Percentiles rank a stretch among this genome's conserved stretches.
Conservation (phyloP, 1,284 basidiomycete species). For the Ustilago curta region DNA sequence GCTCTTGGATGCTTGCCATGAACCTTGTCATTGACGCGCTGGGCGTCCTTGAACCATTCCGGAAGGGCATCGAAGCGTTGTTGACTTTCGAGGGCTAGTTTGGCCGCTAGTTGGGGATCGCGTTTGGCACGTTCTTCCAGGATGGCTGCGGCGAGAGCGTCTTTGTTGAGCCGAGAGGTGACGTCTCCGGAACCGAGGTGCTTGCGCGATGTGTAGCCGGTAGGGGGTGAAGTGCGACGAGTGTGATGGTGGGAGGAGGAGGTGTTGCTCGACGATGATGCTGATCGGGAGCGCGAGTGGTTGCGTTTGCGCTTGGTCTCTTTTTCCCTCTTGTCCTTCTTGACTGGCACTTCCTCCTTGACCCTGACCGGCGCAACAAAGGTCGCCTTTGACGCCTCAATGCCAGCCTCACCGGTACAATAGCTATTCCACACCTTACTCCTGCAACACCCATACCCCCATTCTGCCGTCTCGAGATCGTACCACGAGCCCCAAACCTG, state of each 20-base stretch:
- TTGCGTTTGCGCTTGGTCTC: constrained; percentile 8
- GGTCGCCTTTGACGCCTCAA: constrained; percentile 76
- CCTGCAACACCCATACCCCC: constrained; percentile 97
- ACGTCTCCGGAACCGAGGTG: constrained; percentile 13
- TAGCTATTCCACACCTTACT: constrained; percentile 87
- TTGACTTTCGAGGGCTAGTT: constrained; percentile 11
- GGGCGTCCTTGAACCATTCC: constrained; percentile 57
- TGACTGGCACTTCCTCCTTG: constrained; percentile 1
- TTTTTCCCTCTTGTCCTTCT: neutral
- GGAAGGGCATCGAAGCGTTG: constrained; percentile 29
- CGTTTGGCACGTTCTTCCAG: constrained; percentile 35
- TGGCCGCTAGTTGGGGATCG: constrained; percentile 22
- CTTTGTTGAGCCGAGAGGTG: constrained; percentile 31
- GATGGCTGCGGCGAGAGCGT: constrained; percentile 37
- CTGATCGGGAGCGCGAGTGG: neutral
- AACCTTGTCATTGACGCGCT: constrained; percentile 39
- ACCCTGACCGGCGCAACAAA: neutral
- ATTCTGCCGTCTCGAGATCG: constrained; percentile 77
- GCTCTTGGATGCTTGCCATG: constrained; percentile 42
- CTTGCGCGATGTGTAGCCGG: constrained; percentile 14
- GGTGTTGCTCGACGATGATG: neutral
- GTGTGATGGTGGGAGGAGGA: neutral
- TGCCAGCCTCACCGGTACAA: constrained; percentile 90
- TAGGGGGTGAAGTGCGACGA: neutral
- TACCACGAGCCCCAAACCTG: constrained; percentile 97